A percentile compares a stretch with the other conserved stretches of the same genome.
These are phyloP conservation scores for Fusarium sp. DNA, from an alignment of 2,329 filamentous ascomycete species.

Conservation along the genomic window DNA sequence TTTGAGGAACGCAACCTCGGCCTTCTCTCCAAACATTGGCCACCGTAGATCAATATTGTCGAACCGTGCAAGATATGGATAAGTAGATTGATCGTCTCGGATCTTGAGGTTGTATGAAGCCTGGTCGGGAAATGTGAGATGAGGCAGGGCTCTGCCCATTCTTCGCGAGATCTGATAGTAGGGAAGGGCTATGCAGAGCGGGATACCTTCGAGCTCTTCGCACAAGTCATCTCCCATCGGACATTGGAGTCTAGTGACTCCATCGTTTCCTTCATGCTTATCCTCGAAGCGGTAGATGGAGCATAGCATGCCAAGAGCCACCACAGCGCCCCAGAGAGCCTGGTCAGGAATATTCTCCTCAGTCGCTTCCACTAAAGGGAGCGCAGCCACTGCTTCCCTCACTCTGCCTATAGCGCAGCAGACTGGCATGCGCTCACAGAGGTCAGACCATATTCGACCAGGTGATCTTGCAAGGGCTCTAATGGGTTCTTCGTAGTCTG, in stretches of 20 bases:
- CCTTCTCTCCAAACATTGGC: conserved; percentile 66
- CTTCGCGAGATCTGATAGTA: conserved; percentile 64
- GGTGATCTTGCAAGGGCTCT: conserved; percentile 61
- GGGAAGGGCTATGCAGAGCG: conserved; percentile 62
- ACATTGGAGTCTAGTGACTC: conserved; percentile 58
- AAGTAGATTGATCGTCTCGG: conserved; percentile 61
- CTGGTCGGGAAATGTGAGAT: conserved; percentile 67
- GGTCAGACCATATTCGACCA: conserved; percentile 67
- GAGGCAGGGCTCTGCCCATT: conserved; percentile 65
- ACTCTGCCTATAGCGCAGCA: conserved; percentile 65
- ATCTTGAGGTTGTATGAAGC: conserved; percentile 67
- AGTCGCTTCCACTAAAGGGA: conserved; percentile 64
- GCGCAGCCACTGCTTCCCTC: conserved; percentile 61
- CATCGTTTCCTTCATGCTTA: conserved; percentile 65
- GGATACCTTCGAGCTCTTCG: conserved; percentile 64
- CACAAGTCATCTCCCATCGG: conserved; percentile 65
- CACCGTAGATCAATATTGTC: conserved; percentile 68
- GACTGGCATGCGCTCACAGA: conserved; percentile 67
- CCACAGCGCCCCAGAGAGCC: conserved; percentile 66
- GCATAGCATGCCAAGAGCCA: conserved; percentile 65
- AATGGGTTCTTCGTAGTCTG: conserved; percentile 63
- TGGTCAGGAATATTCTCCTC: conserved; percentile 64
- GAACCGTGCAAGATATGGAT: conserved; percentile 65
- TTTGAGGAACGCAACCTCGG: conserved; percentile 66
- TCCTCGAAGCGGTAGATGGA: conserved; percentile 68